Conservation (phyloP, 2,329 filamentous ascomycete species). For the Pseudogymnoascus pannorum region DNA sequence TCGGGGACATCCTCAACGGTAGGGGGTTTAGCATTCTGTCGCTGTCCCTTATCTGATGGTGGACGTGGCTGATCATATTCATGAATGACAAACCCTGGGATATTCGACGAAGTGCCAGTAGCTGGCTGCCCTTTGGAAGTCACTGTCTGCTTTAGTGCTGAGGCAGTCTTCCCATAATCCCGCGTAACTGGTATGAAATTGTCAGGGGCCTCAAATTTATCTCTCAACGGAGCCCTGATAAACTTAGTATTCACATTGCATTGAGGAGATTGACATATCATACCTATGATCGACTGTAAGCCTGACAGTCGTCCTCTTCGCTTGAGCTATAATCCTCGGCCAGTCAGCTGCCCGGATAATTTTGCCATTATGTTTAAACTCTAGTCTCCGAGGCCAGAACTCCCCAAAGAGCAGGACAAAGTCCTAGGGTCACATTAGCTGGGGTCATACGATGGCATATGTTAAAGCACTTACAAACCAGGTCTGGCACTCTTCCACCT, state of each 20-base stretch:
- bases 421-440: conserved; percentile 18
- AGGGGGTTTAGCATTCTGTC: not conserved
- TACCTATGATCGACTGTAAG: conserved; percentile 18
- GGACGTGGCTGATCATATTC: not conserved
- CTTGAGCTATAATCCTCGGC: conserved; percentile 20
- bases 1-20: not conserved
- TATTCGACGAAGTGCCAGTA: not conserved
- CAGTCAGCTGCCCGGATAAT: conserved; percentile 23
- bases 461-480: conserved; percentile 37
- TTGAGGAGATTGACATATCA: conserved; percentile 11
- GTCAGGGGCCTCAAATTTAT: conserved; percentile 11
- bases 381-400: conserved; percentile 35
- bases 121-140: not conserved
- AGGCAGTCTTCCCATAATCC: not conserved
- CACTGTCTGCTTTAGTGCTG: not conserved
- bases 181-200: not conserved
- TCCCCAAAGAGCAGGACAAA: conserved; percentile 37
- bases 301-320: conserved; percentile 16
- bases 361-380: conserved; percentile 32
- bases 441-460: not conserved
- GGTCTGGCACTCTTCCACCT: conserved; percentile 34
- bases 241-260: not conserved
- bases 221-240: not conserved
- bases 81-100: not conserved
- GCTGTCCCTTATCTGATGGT: not conserved